Conservation (phyloP, 192 early-diverging fungal genomes). For the Coemansia sp. region DNA sequence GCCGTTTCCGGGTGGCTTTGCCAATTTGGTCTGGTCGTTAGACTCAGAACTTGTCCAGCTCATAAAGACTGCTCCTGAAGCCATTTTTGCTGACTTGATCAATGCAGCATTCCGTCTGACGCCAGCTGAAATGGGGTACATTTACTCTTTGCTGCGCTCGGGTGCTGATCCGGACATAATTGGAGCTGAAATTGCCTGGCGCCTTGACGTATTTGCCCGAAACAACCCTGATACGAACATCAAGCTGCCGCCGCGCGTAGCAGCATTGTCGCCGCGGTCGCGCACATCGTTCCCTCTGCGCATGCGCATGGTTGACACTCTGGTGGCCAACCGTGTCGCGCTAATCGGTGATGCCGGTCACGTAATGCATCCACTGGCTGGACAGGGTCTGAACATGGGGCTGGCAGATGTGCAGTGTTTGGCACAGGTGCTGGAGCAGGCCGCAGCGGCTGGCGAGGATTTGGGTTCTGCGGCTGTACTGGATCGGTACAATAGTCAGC, state of each 20-base stretch:
- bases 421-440: slow-evolving; percentile 60
- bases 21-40: slow-evolving; percentile 92
- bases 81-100: slow-evolving; percentile 65
- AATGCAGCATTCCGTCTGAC: slow-evolving; percentile 80
- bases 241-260: slow-evolving; percentile 59
- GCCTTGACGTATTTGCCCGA: slow-evolving; percentile 46
- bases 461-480: slow-evolving; percentile 76
- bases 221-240: not conserved
- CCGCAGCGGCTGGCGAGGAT: slow-evolving; percentile 71
- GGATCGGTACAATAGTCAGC: slow-evolving; percentile 70
- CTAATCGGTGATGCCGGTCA: slow-evolving; percentile 97
- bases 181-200: slow-evolving; percentile 70
- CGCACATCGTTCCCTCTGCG: slow-evolving; percentile 81
- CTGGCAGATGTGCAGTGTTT: slow-evolving; percentile 79
- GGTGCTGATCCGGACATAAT: slow-evolving; percentile 43
- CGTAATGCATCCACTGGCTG: slow-evolving; percentile 91
- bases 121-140: slow-evolving; percentile 68
- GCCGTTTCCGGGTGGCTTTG: slow-evolving; percentile 56
- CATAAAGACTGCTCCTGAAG: slow-evolving; percentile 60
- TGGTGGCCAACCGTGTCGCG: slow-evolving; percentile 74
- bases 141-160: slow-evolving; percentile 57
- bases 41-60: slow-evolving; percentile 60
- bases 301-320: slow-evolving; percentile 75
- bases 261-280: slow-evolving; percentile 61
- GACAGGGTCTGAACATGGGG: slow-evolving; percentile 95